phyloP scores from a whole-genome alignment of 768 basidiomycete species.

The Mycena galopus region DNA sequence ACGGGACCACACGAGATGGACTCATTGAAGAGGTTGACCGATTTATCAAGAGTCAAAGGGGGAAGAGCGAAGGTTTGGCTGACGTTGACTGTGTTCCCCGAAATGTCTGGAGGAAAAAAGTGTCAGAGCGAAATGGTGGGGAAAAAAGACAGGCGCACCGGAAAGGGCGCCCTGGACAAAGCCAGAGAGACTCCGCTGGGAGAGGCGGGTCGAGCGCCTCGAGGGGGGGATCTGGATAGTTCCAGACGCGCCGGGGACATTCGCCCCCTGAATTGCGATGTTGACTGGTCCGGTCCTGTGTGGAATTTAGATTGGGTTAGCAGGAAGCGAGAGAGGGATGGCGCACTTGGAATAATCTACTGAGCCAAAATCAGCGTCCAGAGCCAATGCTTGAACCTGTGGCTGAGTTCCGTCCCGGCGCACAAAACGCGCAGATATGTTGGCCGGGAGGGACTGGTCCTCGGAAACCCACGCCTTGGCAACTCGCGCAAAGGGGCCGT shows the following conservation, averaged over 20 bases:
- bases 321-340: background rate
- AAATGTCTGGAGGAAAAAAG: background rate
- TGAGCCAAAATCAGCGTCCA: slow-evolving; percentile 32
- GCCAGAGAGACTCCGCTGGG: slow-evolving; percentile 9
- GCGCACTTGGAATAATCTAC: slow-evolving; percentile 28
- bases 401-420: slow-evolving; percentile 28
- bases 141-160: background rate
- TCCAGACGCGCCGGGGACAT: slow-evolving; percentile 23
- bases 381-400: slow-evolving; percentile 25
- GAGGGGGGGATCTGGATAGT: slow-evolving; percentile 22
- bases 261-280: slow-evolving; percentile 27
- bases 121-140: too few species aligned
- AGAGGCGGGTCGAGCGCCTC: slow-evolving; percentile 16
- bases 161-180: slow-evolving; percentile 14
- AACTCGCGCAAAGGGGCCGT: slow-evolving; percentile 46
- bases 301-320: background rate
- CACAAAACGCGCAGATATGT: slow-evolving; percentile 21
- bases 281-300: slow-evolving; percentile 26
- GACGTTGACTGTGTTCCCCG: slow-evolving; percentile 34
- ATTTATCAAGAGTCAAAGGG: slow-evolving; percentile 49
- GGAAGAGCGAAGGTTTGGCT: slow-evolving; percentile 46
- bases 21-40: slow-evolving; percentile 45
- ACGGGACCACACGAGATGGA: slow-evolving; percentile 41
- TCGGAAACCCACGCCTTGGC: slow-evolving; percentile 41
- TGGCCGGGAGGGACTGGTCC: slow-evolving; percentile 29